phyloP scores from a whole-genome alignment of 257 asterid genomes.

The Nicotiana knightiana region DNA sequence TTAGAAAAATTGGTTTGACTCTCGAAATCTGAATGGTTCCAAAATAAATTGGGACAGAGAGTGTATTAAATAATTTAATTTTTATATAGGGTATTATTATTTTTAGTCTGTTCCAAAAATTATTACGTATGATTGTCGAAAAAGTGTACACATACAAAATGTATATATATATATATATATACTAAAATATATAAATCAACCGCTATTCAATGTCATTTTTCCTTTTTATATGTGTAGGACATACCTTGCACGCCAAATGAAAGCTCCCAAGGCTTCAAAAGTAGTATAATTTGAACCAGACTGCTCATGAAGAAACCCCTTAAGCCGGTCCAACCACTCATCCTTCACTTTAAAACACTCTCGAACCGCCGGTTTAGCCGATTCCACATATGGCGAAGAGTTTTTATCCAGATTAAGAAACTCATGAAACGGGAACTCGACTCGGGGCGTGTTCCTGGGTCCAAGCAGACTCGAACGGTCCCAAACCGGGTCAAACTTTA shows the following conservation, averaged over 20 bases:
- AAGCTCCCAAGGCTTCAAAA: constrained; percentile 65
- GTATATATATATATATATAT: too few relatives aligned
- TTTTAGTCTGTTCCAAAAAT: too few relatives aligned
- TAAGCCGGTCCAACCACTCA: constrained; percentile 45
- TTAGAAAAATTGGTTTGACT: too few relatives aligned
- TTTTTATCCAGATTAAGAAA: constrained; percentile 34
- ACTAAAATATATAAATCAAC: too few relatives aligned
- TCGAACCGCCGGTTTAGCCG: constrained; percentile 30
- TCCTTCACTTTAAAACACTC: constrained; percentile 39
- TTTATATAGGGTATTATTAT: too few relatives aligned
- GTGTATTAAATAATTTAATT: too few relatives aligned
- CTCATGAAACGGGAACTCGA: constrained; percentile 35
- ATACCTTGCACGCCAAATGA: constrained; percentile 64
- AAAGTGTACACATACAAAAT: too few relatives aligned
- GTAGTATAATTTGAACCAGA: constrained; percentile 50
- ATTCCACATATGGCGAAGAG: constrained; percentile 20
- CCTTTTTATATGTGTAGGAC: too few relatives aligned
- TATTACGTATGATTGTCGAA: too few relatives aligned
- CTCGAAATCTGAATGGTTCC: too few relatives aligned
- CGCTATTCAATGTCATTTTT: too few relatives aligned
- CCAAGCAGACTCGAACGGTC: constrained; percentile 37
- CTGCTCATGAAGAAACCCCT: constrained; percentile 26
- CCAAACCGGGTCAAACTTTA: constrained; percentile 45
- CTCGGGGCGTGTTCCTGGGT: constrained; percentile 31
- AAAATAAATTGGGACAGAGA: too few relatives aligned